A percentile compares a stretch with the other conserved stretches of the same genome.
Evolutionary conservation across 2,329 filamentous ascomycete species (phyloP).

Genomic region (Microthyrium microscopicum): DNA sequence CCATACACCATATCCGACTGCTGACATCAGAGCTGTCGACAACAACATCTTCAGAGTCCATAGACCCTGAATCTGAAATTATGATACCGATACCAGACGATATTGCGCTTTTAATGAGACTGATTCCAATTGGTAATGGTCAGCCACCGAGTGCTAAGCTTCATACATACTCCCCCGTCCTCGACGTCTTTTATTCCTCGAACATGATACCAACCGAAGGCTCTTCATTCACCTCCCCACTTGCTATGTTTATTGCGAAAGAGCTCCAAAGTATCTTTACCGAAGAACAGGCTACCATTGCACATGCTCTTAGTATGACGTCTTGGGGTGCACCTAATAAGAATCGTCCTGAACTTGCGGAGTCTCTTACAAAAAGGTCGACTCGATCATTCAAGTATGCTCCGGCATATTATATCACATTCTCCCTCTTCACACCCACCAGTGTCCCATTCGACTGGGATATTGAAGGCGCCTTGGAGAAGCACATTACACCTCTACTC

Average conservation of each 20-base stretch:
- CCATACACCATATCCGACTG: slow-evolving; percentile 64
- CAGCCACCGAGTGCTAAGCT: slow-evolving; percentile 42
- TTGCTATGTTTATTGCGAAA: slow-evolving; percentile 63
- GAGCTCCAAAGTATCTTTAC: slow-evolving; percentile 64
- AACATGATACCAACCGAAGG: slow-evolving; percentile 50
- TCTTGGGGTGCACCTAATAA: slow-evolving; percentile 32
- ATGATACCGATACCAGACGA: too few relatives aligned
- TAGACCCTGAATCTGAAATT: too few relatives aligned
- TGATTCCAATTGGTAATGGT: slow-evolving; percentile 44
- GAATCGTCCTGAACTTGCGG: slow-evolving; percentile 27
- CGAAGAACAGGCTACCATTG: slow-evolving; percentile 75
- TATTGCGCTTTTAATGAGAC: slow-evolving; percentile 51
- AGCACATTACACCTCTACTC: slow-evolving; percentile 70
- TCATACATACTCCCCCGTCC: slow-evolving; percentile 49
- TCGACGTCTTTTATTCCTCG: slow-evolving; percentile 63
- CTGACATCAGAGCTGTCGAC: slow-evolving; percentile 33
- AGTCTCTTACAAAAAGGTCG: slow-evolving; percentile 49
- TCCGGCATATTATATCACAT: slow-evolving; percentile 85
- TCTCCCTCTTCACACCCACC: slow-evolving; percentile 79
- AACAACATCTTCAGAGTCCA: slow-evolving; percentile 15
- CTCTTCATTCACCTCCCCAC: slow-evolving; percentile 50
- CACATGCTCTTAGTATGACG: slow-evolving; percentile 27
- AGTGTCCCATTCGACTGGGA: slow-evolving; percentile 76
- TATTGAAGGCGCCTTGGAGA: slow-evolving; percentile 62
- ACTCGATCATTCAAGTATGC: slow-evolving; percentile 82